Percentiles rank a stretch among this genome's conserved stretches.
Conservation (phyloP, 2,329 filamentous ascomycete species). For the Tolypocladium ophioglossoides region DNA sequence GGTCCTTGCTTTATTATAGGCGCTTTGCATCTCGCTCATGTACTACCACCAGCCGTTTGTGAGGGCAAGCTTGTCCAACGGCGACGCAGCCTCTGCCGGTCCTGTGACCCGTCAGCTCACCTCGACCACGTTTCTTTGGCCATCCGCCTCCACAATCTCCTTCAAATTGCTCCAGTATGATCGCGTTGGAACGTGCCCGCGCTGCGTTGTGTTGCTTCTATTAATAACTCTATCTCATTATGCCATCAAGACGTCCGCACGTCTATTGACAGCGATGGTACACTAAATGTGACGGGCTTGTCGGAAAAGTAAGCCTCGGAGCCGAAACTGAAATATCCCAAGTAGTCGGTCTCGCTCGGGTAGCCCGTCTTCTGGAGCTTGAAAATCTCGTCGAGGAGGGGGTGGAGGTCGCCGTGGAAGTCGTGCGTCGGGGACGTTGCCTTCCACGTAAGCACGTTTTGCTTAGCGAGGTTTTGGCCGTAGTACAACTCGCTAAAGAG, state of each 20-base stretch:
- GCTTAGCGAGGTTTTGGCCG: conserved; percentile 24
- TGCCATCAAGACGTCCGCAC: conserved; percentile 9
- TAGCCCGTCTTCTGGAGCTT: conserved; percentile 19
- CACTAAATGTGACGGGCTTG: conserved; percentile 37
- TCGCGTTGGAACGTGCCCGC: too few species aligned
- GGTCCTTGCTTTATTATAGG: neutral
- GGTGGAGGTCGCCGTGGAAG: conserved; percentile 36
- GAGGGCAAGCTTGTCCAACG: neutral
- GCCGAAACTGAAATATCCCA: conserved; percentile 42
- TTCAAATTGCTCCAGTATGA: neutral
- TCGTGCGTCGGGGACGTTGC: conserved; percentile 20
- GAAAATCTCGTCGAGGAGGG: conserved; percentile 31
- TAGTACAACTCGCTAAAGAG: conserved; percentile 27
- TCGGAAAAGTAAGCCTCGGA: conserved; percentile 35
- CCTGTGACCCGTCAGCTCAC: neutral
- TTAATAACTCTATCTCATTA: neutral
- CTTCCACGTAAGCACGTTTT: conserved; percentile 41
- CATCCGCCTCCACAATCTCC: neutral
- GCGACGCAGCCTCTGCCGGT: neutral
- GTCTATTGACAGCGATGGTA: conserved; percentile 26
- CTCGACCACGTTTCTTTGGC: neutral
- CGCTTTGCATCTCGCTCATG: neutral
- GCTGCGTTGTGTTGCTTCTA: neutral
- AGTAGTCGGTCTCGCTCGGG: conserved; percentile 30
- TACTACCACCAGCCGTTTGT: neutral